Conservation (phyloP, 208 protist genomes). For the Herpetomonas samuelpessoai region DNA sequence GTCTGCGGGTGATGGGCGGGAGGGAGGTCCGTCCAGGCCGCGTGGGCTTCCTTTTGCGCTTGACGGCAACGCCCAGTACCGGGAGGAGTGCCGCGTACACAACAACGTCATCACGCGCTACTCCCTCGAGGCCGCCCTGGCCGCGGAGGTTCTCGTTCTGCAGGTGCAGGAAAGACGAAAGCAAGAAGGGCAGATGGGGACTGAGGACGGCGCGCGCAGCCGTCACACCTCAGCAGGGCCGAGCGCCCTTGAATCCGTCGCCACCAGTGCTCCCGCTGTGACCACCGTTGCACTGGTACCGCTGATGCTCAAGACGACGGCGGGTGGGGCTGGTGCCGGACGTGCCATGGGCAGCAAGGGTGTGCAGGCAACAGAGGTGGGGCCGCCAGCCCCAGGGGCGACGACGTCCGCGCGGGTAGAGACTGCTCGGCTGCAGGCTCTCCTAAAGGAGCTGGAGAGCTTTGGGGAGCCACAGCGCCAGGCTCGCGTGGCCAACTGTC, state of each 20-base stretch:
- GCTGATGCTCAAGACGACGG: constrained; percentile 23
- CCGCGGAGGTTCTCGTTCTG: constrained; percentile 52
- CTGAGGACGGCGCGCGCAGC: background rate
- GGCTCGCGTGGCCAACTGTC: background rate
- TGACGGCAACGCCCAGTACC: constrained; percentile 27
- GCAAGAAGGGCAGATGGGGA: constrained; percentile 3
- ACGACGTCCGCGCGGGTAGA: constrained; percentile 73
- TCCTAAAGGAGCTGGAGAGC: constrained; percentile 10
- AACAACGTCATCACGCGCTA: constrained; percentile 60
- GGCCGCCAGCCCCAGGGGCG: constrained; percentile 28
- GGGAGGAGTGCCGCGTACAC: constrained; percentile 32
- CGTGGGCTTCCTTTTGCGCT: constrained; percentile 25
- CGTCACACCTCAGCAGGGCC: too few relatives aligned
- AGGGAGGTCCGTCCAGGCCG: constrained; percentile 15
- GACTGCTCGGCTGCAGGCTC: constrained; percentile 29
- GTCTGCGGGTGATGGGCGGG: background rate
- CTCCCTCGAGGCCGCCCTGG: constrained; percentile 60
- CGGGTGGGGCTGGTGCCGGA: constrained; percentile 14
- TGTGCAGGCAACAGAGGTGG: constrained; percentile 54
- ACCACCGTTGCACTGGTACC: constrained; percentile 8
- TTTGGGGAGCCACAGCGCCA: constrained; percentile 3
- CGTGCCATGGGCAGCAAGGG: constrained; percentile 13
- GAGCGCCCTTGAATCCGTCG: background rate
- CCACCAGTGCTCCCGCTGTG: background rate
- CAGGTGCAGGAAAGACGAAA: constrained; percentile 18